Conservation (phyloP, 2,329 filamentous ascomycete genomes). For the Delphinella strobiligena region DNA sequence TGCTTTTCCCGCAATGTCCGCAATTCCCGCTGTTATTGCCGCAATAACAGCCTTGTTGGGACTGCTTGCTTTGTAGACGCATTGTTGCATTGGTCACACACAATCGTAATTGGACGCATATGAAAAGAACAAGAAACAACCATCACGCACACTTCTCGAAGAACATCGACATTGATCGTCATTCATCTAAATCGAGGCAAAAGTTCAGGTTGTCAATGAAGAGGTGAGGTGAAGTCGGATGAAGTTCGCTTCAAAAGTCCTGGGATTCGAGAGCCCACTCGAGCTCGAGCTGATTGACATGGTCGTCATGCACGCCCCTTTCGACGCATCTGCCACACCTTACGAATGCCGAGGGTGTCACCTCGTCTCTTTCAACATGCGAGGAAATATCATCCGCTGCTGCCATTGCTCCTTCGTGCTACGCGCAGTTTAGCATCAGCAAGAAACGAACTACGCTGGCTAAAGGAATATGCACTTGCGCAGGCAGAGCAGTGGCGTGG, state of each 20-base stretch:
- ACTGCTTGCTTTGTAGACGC: background rate
- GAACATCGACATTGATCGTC: no score
- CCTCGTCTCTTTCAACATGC: conserved; percentile 1
- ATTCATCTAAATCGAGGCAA: no score
- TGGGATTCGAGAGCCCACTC: no score
- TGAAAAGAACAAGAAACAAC: no score
- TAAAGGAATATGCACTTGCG: conserved; percentile 41
- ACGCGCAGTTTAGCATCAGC: conserved; percentile 54
- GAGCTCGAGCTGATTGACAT: background rate
- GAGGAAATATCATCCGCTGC: conserved; percentile 1
- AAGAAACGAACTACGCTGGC: conserved; percentile 60
- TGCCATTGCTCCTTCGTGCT: conserved; percentile 40
- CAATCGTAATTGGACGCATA: no score
- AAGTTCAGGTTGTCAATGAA: no score
- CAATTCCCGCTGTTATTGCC: background rate
- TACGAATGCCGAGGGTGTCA: conserved; percentile 6
- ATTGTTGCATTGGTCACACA: background rate
- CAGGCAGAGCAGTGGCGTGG: conserved; percentile 10
- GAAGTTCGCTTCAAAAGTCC: no score
- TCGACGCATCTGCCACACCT: no score
- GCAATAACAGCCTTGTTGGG: background rate
- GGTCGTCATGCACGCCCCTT: no score
- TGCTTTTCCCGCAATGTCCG: background rate
- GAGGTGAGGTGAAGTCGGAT: no score
- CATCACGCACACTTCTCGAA: no score